These are phyloP conservation scores for Alternaria sp. DNA, from an alignment of 2,329 filamentous ascomycete genomes.

Conservation along the genomic window DNA sequence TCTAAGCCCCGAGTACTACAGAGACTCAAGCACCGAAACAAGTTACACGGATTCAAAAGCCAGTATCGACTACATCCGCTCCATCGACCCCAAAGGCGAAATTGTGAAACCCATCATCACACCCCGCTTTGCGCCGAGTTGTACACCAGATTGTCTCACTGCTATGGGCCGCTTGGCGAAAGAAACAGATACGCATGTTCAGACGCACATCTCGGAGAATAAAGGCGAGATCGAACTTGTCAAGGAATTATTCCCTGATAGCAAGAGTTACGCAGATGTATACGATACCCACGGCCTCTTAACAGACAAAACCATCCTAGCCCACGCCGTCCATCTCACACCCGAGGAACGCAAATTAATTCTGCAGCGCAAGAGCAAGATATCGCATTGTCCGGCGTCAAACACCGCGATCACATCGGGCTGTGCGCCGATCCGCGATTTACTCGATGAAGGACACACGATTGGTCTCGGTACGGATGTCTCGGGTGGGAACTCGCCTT, in stretches of 20 bases:
- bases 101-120: constrained; percentile 84
- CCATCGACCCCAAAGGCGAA: constrained; percentile 67
- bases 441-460: constrained; percentile 76
- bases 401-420: constrained; percentile 86
- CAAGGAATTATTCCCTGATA: constrained; percentile 69
- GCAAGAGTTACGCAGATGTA: constrained; percentile 71
- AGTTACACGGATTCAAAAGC: constrained; percentile 60
- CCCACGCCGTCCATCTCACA: constrained; percentile 80
- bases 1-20: constrained; percentile 77
- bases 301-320: constrained; percentile 76
- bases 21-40: constrained; percentile 69
- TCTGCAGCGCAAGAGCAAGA: constrained; percentile 64
- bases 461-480: constrained; percentile 92
- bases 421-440: constrained; percentile 73
- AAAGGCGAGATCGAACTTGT: constrained; percentile 75
- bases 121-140: constrained; percentile 66
- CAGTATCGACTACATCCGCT: constrained; percentile 63
- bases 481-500: constrained; percentile 82
- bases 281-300: constrained; percentile 79
- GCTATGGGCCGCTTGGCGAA: constrained; percentile 69
- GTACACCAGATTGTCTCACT: constrained; percentile 61
- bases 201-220: constrained; percentile 93
- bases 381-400: constrained; percentile 86
- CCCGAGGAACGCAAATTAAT: constrained; percentile 71
- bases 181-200: constrained; percentile 70